Evolutionary conservation across 2,329 filamentous ascomycete species (phyloP).

Genomic region (Aschersonia sp.): DNA sequence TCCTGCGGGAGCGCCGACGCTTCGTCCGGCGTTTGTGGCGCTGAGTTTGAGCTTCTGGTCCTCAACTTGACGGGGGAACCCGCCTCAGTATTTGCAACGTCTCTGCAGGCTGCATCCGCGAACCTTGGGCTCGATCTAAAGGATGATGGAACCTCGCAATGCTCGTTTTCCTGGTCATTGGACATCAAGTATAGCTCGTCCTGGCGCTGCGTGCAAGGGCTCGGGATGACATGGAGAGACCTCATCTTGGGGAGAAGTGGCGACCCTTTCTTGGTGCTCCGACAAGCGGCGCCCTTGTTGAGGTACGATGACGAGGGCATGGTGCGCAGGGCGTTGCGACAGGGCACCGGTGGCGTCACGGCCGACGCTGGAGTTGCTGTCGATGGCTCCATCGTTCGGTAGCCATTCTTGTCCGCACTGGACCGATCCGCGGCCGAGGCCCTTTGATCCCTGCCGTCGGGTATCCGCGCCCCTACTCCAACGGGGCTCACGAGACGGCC

Average conservation of each 20-base stretch:
- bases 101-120: conserved; percentile 2
- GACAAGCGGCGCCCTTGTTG: neutral
- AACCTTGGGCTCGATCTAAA: conserved; percentile 16
- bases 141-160: conserved; percentile 8
- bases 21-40: conserved; percentile 1
- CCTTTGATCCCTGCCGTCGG: neutral
- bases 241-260: conserved; percentile 9
- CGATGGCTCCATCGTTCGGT: neutral
- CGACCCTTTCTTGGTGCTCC: neutral
- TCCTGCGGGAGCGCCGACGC: neutral
- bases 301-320: neutral
- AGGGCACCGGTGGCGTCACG: neutral
- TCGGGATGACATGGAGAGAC: conserved; percentile 11
- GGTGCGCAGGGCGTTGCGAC: conserved; percentile 1
- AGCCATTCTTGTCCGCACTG: neutral
- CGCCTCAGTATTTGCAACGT: neutral
- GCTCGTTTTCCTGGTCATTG: conserved; percentile 7
- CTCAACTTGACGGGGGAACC: neutral
- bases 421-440: neutral
- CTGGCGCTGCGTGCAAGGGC: neutral
- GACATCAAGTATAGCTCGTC: no score
- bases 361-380: neutral
- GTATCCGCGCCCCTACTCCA: neutral
- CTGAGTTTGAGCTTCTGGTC: neutral
- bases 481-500: neutral